Base-by-base conservation (phyloP, 768 basidiomycete species). In the Gelatoporia subvermispora region DNA sequence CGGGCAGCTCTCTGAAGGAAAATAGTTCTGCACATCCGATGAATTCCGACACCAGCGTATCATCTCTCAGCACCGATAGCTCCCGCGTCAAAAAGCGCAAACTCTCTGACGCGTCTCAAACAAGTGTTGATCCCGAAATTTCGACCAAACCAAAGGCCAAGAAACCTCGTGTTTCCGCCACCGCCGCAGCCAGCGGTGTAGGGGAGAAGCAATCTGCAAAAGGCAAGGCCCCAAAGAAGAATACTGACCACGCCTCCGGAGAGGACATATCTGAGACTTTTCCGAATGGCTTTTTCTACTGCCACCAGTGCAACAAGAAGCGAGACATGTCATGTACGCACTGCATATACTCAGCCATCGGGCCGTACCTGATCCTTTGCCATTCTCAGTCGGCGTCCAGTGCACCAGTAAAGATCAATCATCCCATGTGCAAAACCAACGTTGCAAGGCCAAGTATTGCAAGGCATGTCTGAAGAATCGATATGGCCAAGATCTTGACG, bases 261-360 rank as follows among this genome's bases (percentile, higher is more conserved):
- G 69, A 73, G 58, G 74, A 72, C 18, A 41, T 45, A 18, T 55
- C 54, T 10, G 49, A 67, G 17, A 65, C 69, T 35, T 63, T 55
- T 48, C 69, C 71, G 31, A 66, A 65, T 22, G 75, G 57, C 59
- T 72, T 61, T 41, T 64, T 78, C 43, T 78, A 81, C 54, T 89
- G 88, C 54, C 88, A 88, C 61, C 86, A 88, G 58, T 88, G 88
- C 64, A 72, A 71, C 52, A 76, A 74, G 60, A 85, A 82, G 55
- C 78, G 79, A 43, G 79, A 79, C 54, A 59, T 63, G 23, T 59
- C 67, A 40, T 67, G 85, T 84, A 40, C 43, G 72, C 59, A 15
- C 34, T 56, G 36, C 38, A 49, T 17, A 13, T 24, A 16, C 3
- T 28, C 22, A 23, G 18, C 13, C 38, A 1, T 10, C 31, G 5